Evolutionary conservation across 768 basidiomycete genomes (phyloP).

Genomic region (Cystofilobasidium bisporidii): DNA sequence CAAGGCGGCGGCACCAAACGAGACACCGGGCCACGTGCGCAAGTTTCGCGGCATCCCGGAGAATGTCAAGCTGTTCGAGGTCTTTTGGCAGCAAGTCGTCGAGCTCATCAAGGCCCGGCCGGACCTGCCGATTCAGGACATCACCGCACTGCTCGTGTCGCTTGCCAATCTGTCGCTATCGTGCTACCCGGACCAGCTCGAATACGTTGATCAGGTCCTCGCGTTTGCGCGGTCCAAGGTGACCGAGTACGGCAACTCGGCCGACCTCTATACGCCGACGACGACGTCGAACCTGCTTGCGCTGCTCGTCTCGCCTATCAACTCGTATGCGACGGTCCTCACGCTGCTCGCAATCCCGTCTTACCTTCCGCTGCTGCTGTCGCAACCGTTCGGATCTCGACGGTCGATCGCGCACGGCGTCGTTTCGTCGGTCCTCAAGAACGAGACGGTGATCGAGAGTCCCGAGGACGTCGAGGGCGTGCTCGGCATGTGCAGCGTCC

Average conservation of each 20-base stretch:
- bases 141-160: slow-evolving; percentile 91
- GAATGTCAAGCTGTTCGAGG: slow-evolving; percentile 89
- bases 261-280: slow-evolving; percentile 77
- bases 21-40: slow-evolving; percentile 38
- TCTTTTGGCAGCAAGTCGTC: slow-evolving; percentile 98
- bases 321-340: slow-evolving; percentile 89
- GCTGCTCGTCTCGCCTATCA: slow-evolving; percentile 85
- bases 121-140: slow-evolving; percentile 92
- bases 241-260: slow-evolving; percentile 62
- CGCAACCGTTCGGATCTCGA: slow-evolving; percentile 81
- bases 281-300: slow-evolving; percentile 85
- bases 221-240: slow-evolving; percentile 80
- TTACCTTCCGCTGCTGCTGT: slow-evolving; percentile 69
- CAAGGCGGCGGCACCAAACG: slow-evolving; percentile 2
- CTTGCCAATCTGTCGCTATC: slow-evolving; percentile 88
- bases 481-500: slow-evolving; percentile 79
- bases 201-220: slow-evolving; percentile 94
- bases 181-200: slow-evolving; percentile 92
- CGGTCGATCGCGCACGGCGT: slow-evolving; percentile 90
- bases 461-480: slow-evolving; percentile 92
- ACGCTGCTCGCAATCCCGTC: slow-evolving; percentile 92
- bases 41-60: slow-evolving; percentile 95
- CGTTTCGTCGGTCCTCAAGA: slow-evolving; percentile 87
- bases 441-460: slow-evolving; percentile 86
- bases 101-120: slow-evolving; percentile 97